These are phyloP conservation scores for Eutrema yunnanense DNA, from an alignment of 345 rosid genomes.

Conservation along the genomic window DNA sequence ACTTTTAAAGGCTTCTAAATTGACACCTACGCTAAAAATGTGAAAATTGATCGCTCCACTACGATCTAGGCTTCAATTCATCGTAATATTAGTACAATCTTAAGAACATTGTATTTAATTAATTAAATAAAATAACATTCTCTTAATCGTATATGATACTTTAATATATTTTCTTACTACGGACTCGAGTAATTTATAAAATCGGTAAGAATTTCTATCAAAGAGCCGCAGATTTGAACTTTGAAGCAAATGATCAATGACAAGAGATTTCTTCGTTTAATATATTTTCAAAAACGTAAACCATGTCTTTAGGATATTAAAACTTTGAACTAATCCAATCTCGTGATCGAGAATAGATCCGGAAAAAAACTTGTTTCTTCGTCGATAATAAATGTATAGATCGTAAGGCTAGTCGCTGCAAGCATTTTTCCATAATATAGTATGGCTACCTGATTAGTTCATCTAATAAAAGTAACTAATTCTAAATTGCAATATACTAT, in stretches of 20 bases:
- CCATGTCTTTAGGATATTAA: not conserved
- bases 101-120: not conserved
- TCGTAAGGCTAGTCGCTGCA: not conserved
- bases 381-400: not conserved
- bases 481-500: too few relatives aligned
- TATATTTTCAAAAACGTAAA: not conserved
- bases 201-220: not conserved
- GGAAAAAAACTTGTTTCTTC: not conserved
- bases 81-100: not conserved
- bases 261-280: not conserved
- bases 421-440: not conserved
- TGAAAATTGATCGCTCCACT: not conserved
- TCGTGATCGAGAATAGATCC: not conserved
- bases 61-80: not conserved
- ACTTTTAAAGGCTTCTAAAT: slow-evolving; percentile 8
- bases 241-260: not conserved
- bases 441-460: not conserved
- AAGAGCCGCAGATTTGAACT: not conserved
- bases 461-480: not conserved
- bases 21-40: not conserved
- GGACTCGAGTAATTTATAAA: not conserved
- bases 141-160: too few relatives aligned
- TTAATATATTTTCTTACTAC: not conserved
- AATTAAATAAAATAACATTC: too few relatives aligned
- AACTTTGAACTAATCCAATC: not conserved